A percentile compares a stretch with the other conserved stretches of the same genome.
These are phyloP conservation scores for Diplodia scrobiculata DNA, from an alignment of 2,329 filamentous ascomycete species.

Conservation along the genomic window DNA sequence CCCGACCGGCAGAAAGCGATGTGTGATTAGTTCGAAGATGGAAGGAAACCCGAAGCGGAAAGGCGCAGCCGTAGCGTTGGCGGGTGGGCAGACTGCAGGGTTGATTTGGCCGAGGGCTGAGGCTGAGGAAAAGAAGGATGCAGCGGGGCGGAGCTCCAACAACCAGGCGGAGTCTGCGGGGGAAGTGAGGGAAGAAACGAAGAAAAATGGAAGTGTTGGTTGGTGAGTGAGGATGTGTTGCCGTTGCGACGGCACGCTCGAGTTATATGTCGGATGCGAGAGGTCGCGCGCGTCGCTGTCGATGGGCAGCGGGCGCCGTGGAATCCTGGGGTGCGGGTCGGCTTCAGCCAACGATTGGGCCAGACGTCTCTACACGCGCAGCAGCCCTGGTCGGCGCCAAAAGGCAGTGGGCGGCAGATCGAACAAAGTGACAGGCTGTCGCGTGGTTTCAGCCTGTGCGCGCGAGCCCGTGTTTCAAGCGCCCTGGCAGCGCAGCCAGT, in stretches of 20 bases:
- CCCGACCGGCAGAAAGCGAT: constrained; percentile 29
- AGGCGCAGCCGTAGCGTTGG: constrained; percentile 8
- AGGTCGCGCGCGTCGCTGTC: constrained; percentile 16
- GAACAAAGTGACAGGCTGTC: constrained; percentile 25
- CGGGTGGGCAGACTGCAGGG: constrained; percentile 7
- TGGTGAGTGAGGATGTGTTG: constrained; percentile 1
- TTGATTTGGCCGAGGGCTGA: constrained; percentile 22
- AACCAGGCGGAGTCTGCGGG: constrained; percentile 28
- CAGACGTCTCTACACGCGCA: constrained; percentile 10
- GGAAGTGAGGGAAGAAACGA: constrained; percentile 20
- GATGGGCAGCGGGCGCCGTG: constrained; percentile 4
- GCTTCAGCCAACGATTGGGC: constrained; percentile 11
- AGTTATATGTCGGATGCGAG: constrained; percentile 14
- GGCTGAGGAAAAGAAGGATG: constrained; percentile 25
- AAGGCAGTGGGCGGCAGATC: constrained; percentile 19
- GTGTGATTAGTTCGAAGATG: constrained; percentile 21
- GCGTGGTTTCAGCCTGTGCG: constrained; percentile 23
- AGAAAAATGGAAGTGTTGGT: constrained; percentile 11
- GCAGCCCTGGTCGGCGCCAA: constrained; percentile 23
- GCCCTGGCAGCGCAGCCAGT: constrained; percentile 10
- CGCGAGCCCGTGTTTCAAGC: constrained; percentile 26
- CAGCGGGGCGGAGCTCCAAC: constrained; percentile 29
- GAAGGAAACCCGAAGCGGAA: constrained; percentile 20
- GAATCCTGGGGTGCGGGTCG: constrained; percentile 16
- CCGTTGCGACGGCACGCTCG: constrained; percentile 9